Evolutionary conservation across 306 rosid genomes (phyloP), one percentile per base, ranked within the genome.

Genomic region (Hippophae gyantsensis): DNA sequence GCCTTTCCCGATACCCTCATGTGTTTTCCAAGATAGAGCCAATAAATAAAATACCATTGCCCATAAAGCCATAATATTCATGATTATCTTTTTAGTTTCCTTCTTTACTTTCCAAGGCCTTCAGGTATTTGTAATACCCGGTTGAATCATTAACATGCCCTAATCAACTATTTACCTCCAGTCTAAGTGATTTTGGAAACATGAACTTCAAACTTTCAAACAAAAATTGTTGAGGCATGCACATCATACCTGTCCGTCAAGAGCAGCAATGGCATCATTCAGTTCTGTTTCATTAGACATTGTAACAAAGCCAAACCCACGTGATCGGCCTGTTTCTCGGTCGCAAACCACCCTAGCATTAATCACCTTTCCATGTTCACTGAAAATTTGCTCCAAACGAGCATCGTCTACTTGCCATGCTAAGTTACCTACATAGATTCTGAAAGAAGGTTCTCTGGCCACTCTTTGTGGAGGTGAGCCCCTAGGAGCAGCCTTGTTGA

Each of bases 241-340:
- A 32, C 38, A 32, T 32, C 13, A 52, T 13, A 89, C 96, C 96
- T 83, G 94, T 63, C 96, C 96, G 70, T 89, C 96, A 64, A 89
- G 88, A 56, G 94, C 96, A 62, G 86, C 84, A 69, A 89, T 81
- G 65, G 90, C 90, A 55, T 72, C 81, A 56, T 81, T 78, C 73
- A 79, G 49, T 49, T 85, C 96, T 40, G 78, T 52, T 65, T 77
- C 96, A 56, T 64, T 71, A 12, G 86, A 45, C 78, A 89, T 70
- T 48, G 83, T 72, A 56, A 89, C 94, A 54, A 89, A 85, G 63
- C 88, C 96, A 72, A 89, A 89, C 13, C 96, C 96, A 0, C 94
- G 90, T 8, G 96, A 89, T 56, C 96, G 86, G 14, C 94, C 86
- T 1, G 79, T 72, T 40, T 89, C 96, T 61, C 90, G 73, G 74